phyloP scores from a whole-genome alignment of 2,329 filamentous ascomycete species.

The Cladosporium sp. region DNA sequence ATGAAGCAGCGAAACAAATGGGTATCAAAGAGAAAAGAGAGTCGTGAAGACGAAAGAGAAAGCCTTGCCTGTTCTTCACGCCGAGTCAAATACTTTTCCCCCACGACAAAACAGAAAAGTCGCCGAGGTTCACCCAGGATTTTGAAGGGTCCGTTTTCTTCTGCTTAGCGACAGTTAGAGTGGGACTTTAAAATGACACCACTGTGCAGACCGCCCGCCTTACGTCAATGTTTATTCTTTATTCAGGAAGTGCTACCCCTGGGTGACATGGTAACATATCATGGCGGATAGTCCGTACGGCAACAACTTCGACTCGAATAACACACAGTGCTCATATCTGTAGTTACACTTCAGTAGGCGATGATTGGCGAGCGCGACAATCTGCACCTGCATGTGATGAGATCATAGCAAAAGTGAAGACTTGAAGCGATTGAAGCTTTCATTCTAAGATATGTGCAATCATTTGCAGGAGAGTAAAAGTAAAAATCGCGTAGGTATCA shows the following conservation, averaged over 20 bases:
- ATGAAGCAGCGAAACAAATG: conserved; percentile 9
- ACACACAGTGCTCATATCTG: too few relatives aligned
- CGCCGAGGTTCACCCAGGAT: not conserved
- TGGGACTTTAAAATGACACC: conserved; percentile 1
- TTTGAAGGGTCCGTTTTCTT: not conserved
- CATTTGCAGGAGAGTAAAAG: too few relatives aligned
- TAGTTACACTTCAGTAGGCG: too few relatives aligned
- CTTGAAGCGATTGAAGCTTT: too few relatives aligned
- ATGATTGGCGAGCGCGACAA: too few relatives aligned
- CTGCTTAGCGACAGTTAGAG: not conserved
- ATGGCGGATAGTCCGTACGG: too few relatives aligned
- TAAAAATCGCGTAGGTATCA: conserved; percentile 11
- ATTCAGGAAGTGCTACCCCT: not conserved
- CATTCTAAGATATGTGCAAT: too few relatives aligned
- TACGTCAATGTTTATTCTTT: not conserved
- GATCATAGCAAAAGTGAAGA: too few relatives aligned
- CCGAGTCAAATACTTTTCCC: conserved; percentile 1
- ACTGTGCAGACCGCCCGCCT: not conserved
- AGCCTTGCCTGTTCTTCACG: not conserved
- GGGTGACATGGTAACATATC: not conserved
- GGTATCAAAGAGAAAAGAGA: conserved; percentile 9
- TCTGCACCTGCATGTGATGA: too few relatives aligned
- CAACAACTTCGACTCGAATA: too few relatives aligned
- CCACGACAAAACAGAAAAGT: not conserved
- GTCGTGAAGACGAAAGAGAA: not conserved